Conservation (phyloP, 495 filamentous ascomycete species). For the Penicillium canariense region DNA sequence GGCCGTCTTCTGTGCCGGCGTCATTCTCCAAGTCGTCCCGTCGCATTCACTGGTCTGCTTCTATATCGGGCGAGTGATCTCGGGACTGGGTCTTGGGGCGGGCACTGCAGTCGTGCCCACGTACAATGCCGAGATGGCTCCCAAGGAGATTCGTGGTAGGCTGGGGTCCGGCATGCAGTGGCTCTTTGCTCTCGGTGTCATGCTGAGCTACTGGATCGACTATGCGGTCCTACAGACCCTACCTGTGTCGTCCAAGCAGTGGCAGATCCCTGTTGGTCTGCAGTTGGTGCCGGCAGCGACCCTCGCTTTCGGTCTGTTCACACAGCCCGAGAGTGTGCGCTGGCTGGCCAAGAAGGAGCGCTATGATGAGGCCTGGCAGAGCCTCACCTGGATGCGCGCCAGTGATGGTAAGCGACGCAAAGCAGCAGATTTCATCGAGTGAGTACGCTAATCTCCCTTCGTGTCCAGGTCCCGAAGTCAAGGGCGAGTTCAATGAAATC, state of each 20-base stretch:
- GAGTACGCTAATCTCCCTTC: neutral
- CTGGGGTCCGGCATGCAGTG: slow-evolving; percentile 47
- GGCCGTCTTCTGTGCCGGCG: slow-evolving; percentile 43
- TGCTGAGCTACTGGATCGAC: slow-evolving; percentile 52
- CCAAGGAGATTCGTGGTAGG: slow-evolving; percentile 53
- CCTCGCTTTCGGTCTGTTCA: slow-evolving; percentile 44
- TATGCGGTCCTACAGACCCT: slow-evolving; percentile 44
- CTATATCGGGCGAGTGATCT: slow-evolving; percentile 50
- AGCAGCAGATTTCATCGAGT: neutral
- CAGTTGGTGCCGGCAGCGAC: slow-evolving; percentile 49
- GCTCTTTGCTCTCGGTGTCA: slow-evolving; percentile 49
- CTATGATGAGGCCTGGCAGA: slow-evolving; percentile 48
- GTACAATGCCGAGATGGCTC: slow-evolving; percentile 53
- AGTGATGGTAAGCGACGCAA: slow-evolving; percentile 29
- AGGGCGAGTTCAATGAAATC: slow-evolving; percentile 47
- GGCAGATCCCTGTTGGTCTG: slow-evolving; percentile 54
- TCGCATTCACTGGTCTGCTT: slow-evolving; percentile 45
- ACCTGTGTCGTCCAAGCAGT: slow-evolving; percentile 39
- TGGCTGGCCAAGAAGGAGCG: slow-evolving; percentile 51
- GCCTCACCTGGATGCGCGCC: slow-evolving; percentile 49
- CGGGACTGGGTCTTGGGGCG: slow-evolving; percentile 54
- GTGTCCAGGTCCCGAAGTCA: slow-evolving; percentile 26
- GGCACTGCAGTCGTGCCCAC: slow-evolving; percentile 54
- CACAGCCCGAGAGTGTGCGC: slow-evolving; percentile 47
- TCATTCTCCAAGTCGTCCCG: slow-evolving; percentile 41